These are phyloP conservation scores for Delonix regia DNA, from an alignment of 306 rosid genomes.

Conservation along the genomic window DNA sequence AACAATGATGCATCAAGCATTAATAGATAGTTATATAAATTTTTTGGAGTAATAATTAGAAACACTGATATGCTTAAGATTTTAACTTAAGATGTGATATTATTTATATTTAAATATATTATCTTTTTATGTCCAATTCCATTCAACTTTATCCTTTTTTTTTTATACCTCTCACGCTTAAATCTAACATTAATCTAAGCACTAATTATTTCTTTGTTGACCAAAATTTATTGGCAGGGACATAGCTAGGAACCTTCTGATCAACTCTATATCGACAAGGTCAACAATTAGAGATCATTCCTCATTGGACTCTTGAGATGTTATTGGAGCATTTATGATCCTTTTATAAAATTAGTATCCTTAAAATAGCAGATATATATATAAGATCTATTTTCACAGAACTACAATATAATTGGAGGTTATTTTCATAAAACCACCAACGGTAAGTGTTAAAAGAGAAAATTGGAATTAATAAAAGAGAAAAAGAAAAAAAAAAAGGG, in stretches of 20 bases:
- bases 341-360: no score
- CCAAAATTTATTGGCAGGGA: neutral
- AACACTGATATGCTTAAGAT: no score
- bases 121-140: no score
- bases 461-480: no score
- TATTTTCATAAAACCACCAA: neutral
- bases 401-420: neutral
- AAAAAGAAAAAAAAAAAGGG: no score
- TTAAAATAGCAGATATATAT: no score
- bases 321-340: neutral
- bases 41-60: no score
- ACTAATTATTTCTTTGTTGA: neutral
- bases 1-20: conserved; percentile 13
- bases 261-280: neutral
- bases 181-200: neutral
- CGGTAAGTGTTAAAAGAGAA: neutral
- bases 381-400: no score
- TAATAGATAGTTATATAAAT: neutral
- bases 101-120: no score
- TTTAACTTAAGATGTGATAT: no score
- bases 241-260: neutral
- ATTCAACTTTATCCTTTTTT: no score
- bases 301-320: neutral
- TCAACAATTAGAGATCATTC: neutral
- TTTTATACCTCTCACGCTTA: no score